Percentiles rank a stretch among this genome's conserved stretches.
These are phyloP conservation scores for Erigeron canadensis DNA, from an alignment of 129 eudicot species.

Conservation along the genomic window DNA sequence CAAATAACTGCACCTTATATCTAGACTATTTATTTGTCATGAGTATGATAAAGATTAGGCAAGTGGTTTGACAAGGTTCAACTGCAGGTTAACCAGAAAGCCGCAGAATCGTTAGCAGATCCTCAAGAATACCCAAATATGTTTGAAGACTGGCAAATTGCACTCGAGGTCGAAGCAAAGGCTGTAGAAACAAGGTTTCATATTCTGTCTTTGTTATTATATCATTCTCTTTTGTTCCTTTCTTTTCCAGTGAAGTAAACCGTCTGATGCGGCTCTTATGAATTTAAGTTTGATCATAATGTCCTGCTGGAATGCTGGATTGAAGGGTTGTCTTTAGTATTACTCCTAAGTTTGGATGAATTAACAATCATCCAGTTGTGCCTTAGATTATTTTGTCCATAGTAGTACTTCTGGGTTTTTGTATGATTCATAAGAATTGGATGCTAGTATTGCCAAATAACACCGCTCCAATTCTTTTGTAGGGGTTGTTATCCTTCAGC, in stretches of 20 bases:
- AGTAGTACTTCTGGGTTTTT: background rate
- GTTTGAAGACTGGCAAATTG: constrained; percentile 96
- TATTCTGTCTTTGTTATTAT: background rate
- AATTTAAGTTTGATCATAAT: background rate
- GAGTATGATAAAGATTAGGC: background rate
- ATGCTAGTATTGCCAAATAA: constrained; percentile 6
- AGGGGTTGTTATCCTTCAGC: constrained; percentile 84
- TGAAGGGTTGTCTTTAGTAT: background rate
- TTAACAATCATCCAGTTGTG: background rate
- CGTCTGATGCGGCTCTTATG: background rate
- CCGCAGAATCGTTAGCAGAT: constrained; percentile 93
- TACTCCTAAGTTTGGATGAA: background rate
- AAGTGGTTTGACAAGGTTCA: constrained; percentile 25
- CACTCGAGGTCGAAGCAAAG: constrained; percentile 73
- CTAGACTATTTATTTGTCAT: background rate
- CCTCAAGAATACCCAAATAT: constrained; percentile 88
- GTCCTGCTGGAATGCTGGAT: background rate
- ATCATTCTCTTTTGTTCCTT: background rate
- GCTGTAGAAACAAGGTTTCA: constrained; percentile 63
- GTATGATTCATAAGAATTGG: background rate
- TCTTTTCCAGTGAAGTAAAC: background rate
- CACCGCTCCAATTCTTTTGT: constrained; percentile 22
- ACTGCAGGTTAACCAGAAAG: constrained; percentile 80
- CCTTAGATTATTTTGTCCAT: background rate
- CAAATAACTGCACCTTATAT: background rate